phyloP scores from a whole-genome alignment of 805 yeast species.

The Candida ulmi region DNA sequence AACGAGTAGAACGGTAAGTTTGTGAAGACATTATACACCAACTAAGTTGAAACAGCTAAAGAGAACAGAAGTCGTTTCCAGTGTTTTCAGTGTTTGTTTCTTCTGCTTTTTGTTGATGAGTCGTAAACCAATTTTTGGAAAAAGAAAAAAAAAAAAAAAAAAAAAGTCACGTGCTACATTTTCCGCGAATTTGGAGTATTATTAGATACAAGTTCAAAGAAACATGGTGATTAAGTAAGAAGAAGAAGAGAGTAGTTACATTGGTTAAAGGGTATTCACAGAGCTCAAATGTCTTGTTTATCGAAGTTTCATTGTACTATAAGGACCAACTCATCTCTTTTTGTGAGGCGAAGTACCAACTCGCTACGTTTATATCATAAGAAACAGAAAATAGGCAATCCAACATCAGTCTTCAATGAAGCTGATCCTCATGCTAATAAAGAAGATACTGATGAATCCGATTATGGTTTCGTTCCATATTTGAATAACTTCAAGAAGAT shows the following conservation, averaged over 20 bases:
- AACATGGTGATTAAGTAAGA: neutral
- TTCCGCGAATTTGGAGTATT: neutral
- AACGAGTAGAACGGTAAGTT: slow-evolving; percentile 78
- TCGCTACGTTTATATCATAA: neutral
- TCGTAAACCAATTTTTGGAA: neutral
- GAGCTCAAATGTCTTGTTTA: too few relatives aligned
- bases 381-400: slow-evolving; percentile 7
- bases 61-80: too few relatives aligned
- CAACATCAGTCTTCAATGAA: slow-evolving; percentile 1
- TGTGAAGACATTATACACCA: slow-evolving; percentile 33
- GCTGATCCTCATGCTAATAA: too few relatives aligned
- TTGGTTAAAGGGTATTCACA: too few relatives aligned
- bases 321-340: too few relatives aligned
- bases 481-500: slow-evolving; percentile 8
- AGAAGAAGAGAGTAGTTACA: neutral
- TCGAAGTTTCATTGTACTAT: too few relatives aligned
- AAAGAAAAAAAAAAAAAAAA: slow-evolving; percentile 2
- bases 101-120: neutral
- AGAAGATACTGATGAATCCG: neutral
- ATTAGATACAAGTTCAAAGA: too few relatives aligned
- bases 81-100: too few relatives aligned
- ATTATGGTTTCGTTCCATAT: slow-evolving; percentile 1
- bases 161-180: neutral
- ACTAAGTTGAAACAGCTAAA: neutral
- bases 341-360: too few relatives aligned